phyloP scores from a whole-genome alignment of 2,329 filamentous ascomycete genomes.

The Penicillium sp. region DNA sequence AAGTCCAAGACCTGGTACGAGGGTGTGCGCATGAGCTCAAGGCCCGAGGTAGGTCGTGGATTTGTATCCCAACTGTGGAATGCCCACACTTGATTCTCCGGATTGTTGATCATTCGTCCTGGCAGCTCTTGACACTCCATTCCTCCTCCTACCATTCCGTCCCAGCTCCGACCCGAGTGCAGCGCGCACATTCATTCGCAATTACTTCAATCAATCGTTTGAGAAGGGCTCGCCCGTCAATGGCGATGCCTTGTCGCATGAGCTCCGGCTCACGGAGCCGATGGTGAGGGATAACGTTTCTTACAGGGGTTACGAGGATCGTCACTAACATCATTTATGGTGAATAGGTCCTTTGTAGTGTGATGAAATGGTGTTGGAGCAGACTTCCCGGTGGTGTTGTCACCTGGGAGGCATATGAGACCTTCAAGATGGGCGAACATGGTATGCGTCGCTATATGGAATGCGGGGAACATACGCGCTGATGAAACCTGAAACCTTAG shows the following conservation, averaged over 20 bases:
- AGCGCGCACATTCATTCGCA: conserved; percentile 86
- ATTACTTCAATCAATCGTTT: conserved; percentile 76
- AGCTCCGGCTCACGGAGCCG: conserved; percentile 87
- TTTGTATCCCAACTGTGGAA: conserved; percentile 22
- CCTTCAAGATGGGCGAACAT: conserved; percentile 91
- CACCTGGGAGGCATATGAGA: conserved; percentile 94
- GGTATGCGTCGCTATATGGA: conserved; percentile 52
- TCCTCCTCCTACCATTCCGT: conserved; percentile 89
- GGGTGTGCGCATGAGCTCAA: conserved; percentile 90
- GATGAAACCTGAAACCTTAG: conserved; percentile 48
- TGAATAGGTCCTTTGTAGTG: conserved; percentile 78
- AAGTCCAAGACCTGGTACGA: conserved; percentile 82
- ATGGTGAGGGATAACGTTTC: conserved; percentile 63
- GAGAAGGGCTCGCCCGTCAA: conserved; percentile 57
- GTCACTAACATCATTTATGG: background rate
- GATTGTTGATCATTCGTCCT: conserved; percentile 33
- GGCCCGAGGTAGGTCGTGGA: conserved; percentile 72
- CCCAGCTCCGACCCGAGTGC: conserved; percentile 89
- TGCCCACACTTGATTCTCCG: conserved; percentile 24
- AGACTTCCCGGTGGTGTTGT: conserved; percentile 87
- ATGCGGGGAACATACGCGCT: conserved; percentile 20
- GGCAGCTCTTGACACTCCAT: conserved; percentile 81
- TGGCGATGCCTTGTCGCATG: conserved; percentile 73
- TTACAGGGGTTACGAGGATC: background rate
- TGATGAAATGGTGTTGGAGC: conserved; percentile 98